Evolutionary conservation across 73 alveolate genomes (phyloP).

Genomic region (Tetrahymena malaccensis): DNA sequence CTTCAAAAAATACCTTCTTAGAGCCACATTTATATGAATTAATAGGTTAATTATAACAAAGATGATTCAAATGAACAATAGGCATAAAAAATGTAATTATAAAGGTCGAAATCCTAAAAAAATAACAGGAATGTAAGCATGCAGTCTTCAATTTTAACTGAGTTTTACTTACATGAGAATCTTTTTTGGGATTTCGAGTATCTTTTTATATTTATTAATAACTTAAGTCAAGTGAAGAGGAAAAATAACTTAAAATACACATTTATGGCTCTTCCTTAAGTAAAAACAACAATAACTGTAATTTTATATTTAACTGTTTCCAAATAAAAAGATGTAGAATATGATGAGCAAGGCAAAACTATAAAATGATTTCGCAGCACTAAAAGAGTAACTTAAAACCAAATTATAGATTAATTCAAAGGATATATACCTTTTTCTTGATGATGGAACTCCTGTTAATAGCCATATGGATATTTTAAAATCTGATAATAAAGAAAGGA

Average conservation of each 20-base stretch:
- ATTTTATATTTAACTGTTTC: not conserved
- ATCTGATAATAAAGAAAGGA: not conserved
- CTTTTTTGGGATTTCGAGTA: not conserved
- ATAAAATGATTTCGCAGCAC: not conserved
- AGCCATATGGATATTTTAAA: not conserved
- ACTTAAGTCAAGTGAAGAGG: not conserved
- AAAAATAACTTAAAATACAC: not conserved
- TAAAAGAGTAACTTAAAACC: not conserved
- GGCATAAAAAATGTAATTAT: not conserved
- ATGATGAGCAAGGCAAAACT: not conserved
- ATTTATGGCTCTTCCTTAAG: not conserved
- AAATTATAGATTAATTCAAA: not conserved
- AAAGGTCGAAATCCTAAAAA: not conserved
- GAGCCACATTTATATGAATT: not conserved
- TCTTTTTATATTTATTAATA: not conserved
- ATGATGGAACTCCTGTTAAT: not conserved
- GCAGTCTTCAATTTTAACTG: not conserved
- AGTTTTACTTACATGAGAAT: not conserved
- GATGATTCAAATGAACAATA: not conserved
- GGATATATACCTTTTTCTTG: not conserved
- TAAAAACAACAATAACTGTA: not conserved
- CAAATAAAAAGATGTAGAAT: not conserved
- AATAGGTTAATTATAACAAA: not conserved
- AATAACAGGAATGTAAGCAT: not conserved
- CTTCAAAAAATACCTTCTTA: not conserved